Evolutionary conservation across 2,329 filamentous ascomycete genomes (phyloP), one percentile per base, ranked within the genome.

Genomic region (Fusarium siculi): DNA sequence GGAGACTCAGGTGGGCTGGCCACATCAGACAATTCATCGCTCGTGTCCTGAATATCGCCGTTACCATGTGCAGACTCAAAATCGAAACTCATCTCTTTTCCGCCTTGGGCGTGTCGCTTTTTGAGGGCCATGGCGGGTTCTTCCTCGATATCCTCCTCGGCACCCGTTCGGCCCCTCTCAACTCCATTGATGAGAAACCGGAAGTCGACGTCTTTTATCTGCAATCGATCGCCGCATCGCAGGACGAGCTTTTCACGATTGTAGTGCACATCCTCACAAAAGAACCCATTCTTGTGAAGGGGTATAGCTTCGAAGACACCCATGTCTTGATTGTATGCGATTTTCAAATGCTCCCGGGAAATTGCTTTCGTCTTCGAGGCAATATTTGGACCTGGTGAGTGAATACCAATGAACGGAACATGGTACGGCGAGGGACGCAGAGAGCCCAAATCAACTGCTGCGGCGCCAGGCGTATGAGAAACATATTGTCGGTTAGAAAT

Each of bases 1-100:
- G 82, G 82, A 6, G 85, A 79, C 32, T 84, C 85, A 2, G 81
- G 79, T 9, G 82, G 79, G 64, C 84, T 84, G 62, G 81, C 78
- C 15, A 85, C 80, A 23, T 85, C 84, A 1, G 86, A 87, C 15
- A 86, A 74, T 46, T 87, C 85, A 60, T 88, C 87, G 68, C 88
- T 90, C 5, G 87, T 89, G 67, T 89, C 88, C 49, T 85, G 85
- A 46, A 87, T 84, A 44, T 89, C 86, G 39, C 86, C 89, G 64
- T 87, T 85, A 44, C 88, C 88, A 66, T 89, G 86, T 1, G 88
- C 87, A 77, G 89, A 88, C 77, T 92, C 90, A 75, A 93, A 93
- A 62, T 92, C 90, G 70, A 93, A 91, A 79, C 91, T 93, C 90
- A 93, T 93, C 72, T 91, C 87, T 78, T 92, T 92, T 62, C 89